phyloP scores from a whole-genome alignment of 2,329 filamentous ascomycete genomes.

The Scedosporium apiospermum region DNA sequence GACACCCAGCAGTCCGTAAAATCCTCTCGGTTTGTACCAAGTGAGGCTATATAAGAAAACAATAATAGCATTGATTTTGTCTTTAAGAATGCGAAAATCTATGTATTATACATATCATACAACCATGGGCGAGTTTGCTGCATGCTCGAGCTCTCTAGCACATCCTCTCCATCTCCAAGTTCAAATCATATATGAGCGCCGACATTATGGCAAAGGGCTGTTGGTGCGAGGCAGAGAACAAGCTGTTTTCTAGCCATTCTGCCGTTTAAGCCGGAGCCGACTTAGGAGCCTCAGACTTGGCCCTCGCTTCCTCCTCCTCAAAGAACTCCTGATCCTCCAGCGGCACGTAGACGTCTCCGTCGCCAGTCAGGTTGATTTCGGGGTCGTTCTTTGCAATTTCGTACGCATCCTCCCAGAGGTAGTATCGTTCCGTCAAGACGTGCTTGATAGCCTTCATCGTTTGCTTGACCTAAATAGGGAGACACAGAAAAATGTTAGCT shows the following conservation, averaged over 20 bases:
- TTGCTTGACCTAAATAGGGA: conserved; percentile 48
- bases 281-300: conserved; percentile 5
- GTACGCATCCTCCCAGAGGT: conserved; percentile 74
- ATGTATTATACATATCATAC: conserved; percentile 7
- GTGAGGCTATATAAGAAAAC: neutral
- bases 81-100: neutral
- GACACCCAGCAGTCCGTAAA: too few relatives aligned
- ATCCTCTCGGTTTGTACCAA: too few relatives aligned
- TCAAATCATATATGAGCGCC: neutral
- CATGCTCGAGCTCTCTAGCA: conserved; percentile 15
- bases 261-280: neutral
- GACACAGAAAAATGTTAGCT: neutral
- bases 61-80: neutral
- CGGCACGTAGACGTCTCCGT: conserved; percentile 41
- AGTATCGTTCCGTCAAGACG: conserved; percentile 76
- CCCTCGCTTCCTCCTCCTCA: conserved; percentile 21
- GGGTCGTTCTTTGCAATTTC: conserved; percentile 55
- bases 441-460: conserved; percentile 82
- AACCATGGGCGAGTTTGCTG: neutral
- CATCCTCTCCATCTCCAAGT: neutral
- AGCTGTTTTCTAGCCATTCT: neutral
- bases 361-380: conserved; percentile 51
- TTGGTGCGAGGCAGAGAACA: neutral
- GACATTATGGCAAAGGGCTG: too few relatives aligned
- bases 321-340: conserved; percentile 21